phyloP scores from a whole-genome alignment of 768 basidiomycete genomes.

The Fistulinella prunicolor region DNA sequence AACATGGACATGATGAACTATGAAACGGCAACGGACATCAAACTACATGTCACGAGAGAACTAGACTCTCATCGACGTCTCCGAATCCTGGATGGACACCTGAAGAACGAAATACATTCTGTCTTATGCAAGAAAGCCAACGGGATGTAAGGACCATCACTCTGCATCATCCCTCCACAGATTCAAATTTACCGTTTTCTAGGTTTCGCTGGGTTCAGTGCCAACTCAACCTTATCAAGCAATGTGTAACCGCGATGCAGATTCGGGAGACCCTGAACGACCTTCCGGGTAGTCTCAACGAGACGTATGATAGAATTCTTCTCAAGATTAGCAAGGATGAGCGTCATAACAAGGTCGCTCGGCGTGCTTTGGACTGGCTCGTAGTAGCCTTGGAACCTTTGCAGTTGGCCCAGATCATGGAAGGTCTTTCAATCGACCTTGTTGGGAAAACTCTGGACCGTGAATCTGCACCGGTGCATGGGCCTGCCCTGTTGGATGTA shows the following conservation, averaged over 20 bases:
- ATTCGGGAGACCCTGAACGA: conserved; percentile 1
- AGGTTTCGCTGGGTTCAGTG: conserved; percentile 22
- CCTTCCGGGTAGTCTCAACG: conserved; percentile 8
- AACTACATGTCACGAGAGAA: conserved; percentile 2
- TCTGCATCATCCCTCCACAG: neutral
- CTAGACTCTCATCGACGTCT: conserved; percentile 5
- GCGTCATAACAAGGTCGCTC: neutral
- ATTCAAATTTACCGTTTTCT: neutral
- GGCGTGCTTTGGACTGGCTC: conserved; percentile 6
- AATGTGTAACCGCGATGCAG: conserved; percentile 1
- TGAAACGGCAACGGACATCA: conserved; percentile 2
- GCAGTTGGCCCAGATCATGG: neutral
- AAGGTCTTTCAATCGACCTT: conserved; percentile 3
- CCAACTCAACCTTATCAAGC: conserved; percentile 9
- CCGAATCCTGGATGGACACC: neutral
- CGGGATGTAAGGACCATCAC: conserved; percentile 7
- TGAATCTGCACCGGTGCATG: neutral
- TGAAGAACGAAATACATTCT: conserved; percentile 5
- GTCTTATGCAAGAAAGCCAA: neutral
- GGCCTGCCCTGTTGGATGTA: neutral
- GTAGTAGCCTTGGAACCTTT: neutral
- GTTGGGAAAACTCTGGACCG: neutral
- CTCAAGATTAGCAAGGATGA: neutral
- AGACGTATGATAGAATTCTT: conserved; percentile 10
- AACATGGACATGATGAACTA: conserved; percentile 3